These are phyloP conservation scores for Actinomucor elegans DNA, from an alignment of 371 early-diverging fungal species.

Conservation along the genomic window DNA sequence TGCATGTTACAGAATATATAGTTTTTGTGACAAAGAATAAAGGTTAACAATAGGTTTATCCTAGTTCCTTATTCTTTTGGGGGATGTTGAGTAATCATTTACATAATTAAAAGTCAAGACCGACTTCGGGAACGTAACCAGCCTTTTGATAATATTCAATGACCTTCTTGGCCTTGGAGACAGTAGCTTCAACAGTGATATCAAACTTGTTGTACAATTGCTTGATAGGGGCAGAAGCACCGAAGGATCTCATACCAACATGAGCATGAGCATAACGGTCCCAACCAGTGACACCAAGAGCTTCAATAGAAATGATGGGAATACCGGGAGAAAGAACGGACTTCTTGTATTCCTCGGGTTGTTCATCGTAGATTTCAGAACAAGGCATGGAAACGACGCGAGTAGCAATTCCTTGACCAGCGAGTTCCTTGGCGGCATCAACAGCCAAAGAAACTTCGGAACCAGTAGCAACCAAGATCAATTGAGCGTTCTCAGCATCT, in stretches of 20 bases:
- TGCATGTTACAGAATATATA: background rate
- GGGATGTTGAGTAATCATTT: background rate
- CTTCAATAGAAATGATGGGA: conserved; percentile 92
- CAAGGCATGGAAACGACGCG: conserved; percentile 98
- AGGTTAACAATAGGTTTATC: too few relatives aligned
- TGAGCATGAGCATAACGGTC: conserved; percentile 87
- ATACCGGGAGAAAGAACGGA: conserved; percentile 80
- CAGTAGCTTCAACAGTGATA: conserved; percentile 76
- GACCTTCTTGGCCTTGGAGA: conserved; percentile 76
- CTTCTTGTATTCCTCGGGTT: conserved; percentile 82
- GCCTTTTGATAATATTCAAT: conserved; percentile 72
- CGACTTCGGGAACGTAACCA: conserved; percentile 53
- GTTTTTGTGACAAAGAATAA: background rate
- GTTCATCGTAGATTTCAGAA: conserved; percentile 92
- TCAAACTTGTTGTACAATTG: conserved; percentile 83
- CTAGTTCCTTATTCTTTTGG: too few relatives aligned
- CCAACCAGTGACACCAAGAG: conserved; percentile 95
- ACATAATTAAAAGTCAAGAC: conserved; percentile 32
- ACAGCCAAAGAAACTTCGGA: conserved; percentile 93
- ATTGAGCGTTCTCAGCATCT: conserved; percentile 53
- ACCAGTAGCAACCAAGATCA: conserved; percentile 92
- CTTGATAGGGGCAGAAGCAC: conserved; percentile 85
- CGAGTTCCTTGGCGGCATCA: conserved; percentile 78
- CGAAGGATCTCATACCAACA: conserved; percentile 96
- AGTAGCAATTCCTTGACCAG: conserved; percentile 56